Conservation (phyloP, 139 green algal species). For the Chlorella sorokiniana region DNA sequence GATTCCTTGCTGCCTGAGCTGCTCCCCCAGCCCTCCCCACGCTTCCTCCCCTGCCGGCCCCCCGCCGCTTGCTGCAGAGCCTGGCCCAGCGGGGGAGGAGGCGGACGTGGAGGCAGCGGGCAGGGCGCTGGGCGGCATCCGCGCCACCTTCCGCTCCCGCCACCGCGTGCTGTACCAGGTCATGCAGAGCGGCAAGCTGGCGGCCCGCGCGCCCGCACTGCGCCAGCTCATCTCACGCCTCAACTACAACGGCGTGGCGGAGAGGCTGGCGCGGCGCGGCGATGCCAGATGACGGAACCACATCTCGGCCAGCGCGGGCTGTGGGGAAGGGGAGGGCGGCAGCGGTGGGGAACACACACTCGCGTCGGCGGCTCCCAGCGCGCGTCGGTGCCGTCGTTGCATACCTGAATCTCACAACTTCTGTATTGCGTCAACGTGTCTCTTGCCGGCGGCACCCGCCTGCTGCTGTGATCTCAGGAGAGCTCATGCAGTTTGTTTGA, state of each 20-base stretch:
- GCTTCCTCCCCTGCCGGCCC: not conserved
- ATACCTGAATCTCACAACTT: too few species aligned
- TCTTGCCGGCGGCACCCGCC: too few species aligned
- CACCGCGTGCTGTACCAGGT: constrained; percentile 53
- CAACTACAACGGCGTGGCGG: constrained; percentile 57
- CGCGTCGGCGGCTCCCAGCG: not conserved
- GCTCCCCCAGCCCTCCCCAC: not conserved
- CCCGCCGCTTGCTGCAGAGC: not conserved
- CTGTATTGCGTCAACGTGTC: too few species aligned
- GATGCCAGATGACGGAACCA: not conserved
- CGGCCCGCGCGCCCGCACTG: constrained; percentile 69
- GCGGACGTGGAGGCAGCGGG: constrained; percentile 4
- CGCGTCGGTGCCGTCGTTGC: too few species aligned
- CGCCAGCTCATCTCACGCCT: constrained; percentile 81
- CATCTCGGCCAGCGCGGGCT: not conserved
- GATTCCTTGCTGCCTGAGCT: too few species aligned
- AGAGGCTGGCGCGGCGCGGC: not conserved
- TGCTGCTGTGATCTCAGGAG: too few species aligned
- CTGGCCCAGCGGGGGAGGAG: constrained; percentile 1
- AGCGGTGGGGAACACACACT: not conserved
- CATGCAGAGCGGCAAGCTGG: constrained; percentile 56
- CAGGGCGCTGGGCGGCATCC: constrained; percentile 22
- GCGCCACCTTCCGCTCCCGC: not conserved
- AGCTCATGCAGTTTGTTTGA: too few species aligned
- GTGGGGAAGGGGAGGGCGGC: not conserved